phyloP scores from a whole-genome alignment of 805 yeast species.

The Pichia rugopelliculosa region DNA sequence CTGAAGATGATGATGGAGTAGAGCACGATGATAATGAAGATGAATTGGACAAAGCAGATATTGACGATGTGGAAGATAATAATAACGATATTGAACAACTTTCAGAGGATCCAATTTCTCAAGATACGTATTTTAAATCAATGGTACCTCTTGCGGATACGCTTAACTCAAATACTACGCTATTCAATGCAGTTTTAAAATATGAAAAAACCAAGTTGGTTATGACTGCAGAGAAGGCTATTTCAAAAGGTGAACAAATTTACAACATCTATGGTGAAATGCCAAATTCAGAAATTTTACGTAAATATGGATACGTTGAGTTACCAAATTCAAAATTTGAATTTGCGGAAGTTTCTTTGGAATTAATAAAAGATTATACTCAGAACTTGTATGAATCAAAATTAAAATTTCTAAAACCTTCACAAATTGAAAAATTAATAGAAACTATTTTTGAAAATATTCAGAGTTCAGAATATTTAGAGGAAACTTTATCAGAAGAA shows the following conservation, averaged over 20 bases:
- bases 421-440: conserved; percentile 18
- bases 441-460: conserved; percentile 34
- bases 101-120: conserved; percentile 19
- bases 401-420: conserved; percentile 13
- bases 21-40: conserved; percentile 16
- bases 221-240: conserved; percentile 64
- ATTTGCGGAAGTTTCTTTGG: conserved; percentile 65
- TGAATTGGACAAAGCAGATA: conserved; percentile 17
- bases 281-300: conserved; percentile 82
- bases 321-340: conserved; percentile 62
- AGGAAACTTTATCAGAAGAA: conserved; percentile 24
- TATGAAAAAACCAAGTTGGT: conserved; percentile 43
- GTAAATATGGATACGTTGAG: conserved; percentile 91
- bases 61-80: background rate
- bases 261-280: conserved; percentile 87
- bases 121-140: conserved; percentile 48
- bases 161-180: conserved; percentile 74
- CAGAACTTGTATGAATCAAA: conserved; percentile 19
- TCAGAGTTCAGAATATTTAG: conserved; percentile 27
- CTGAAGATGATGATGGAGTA: conserved; percentile 22
- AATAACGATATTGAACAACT: no score
- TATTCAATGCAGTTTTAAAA: conserved; percentile 66
- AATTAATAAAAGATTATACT: conserved; percentile 34
- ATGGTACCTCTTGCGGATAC: conserved; percentile 94
- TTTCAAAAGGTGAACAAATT: conserved; percentile 62